phyloP scores from a whole-genome alignment of 768 basidiomycete species.

The Lactarius psammicola region DNA sequence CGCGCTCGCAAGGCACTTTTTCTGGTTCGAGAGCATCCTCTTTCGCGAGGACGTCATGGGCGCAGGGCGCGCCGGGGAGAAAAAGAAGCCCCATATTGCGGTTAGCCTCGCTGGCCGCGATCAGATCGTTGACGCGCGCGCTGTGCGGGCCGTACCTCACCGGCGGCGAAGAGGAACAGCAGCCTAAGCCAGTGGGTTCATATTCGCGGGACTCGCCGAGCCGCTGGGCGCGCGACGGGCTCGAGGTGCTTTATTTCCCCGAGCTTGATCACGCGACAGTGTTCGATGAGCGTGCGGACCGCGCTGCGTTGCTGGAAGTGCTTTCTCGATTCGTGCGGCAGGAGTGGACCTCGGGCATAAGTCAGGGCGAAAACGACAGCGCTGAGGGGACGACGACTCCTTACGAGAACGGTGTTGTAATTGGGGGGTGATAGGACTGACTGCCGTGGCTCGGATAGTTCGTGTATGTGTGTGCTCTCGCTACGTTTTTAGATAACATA shows the following conservation, averaged over 20 bases:
- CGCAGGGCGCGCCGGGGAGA: not conserved
- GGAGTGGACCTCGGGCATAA: not conserved
- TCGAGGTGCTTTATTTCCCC: constrained; percentile 43
- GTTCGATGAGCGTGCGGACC: constrained; percentile 35
- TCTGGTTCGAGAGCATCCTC: constrained; percentile 61
- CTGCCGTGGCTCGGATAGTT: no score
- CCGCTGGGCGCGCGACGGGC: constrained; percentile 34
- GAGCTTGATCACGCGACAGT: constrained; percentile 45
- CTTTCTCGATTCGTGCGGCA: constrained; percentile 35
- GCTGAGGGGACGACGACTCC: no score
- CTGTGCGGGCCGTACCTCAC: constrained; percentile 45
- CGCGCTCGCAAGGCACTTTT: constrained; percentile 58
- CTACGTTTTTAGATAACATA: not conserved
- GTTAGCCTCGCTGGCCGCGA: constrained; percentile 43
- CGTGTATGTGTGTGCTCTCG: not conserved
- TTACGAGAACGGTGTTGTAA: not conserved
- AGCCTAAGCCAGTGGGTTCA: not conserved
- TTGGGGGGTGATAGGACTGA: not conserved
- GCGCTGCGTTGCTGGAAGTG: constrained; percentile 36
- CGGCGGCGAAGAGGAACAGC: constrained; percentile 30
- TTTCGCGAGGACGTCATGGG: constrained; percentile 56
- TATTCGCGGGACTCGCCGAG: no score
- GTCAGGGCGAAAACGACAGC: not conserved
- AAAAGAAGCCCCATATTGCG: constrained; percentile 30
- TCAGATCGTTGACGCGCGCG: constrained; percentile 43